These are phyloP conservation scores for Rhizopus delemar DNA, from an alignment of 371 early-diverging fungal species.

Conservation along the genomic window DNA sequence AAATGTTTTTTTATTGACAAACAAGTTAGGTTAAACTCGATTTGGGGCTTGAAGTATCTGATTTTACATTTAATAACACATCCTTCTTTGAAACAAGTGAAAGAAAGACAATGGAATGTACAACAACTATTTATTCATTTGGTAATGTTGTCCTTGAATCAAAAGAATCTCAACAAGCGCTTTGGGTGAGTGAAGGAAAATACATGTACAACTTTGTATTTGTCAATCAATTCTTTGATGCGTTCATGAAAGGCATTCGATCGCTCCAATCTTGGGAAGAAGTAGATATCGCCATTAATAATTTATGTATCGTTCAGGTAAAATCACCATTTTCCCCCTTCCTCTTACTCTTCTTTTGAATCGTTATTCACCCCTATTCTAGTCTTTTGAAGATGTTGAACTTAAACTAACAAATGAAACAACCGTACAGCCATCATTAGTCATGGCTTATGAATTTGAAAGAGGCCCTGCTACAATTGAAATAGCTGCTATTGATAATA, in stretches of 20 bases:
- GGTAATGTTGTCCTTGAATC: slow-evolving; percentile 55
- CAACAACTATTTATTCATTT: slow-evolving; percentile 58
- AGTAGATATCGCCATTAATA: slow-evolving; percentile 42
- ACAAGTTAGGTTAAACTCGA: slow-evolving; percentile 42
- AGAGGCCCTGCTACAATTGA: slow-evolving; percentile 37
- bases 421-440: slow-evolving; percentile 27
- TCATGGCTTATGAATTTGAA: slow-evolving; percentile 51
- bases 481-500: slow-evolving; percentile 16
- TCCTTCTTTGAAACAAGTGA: slow-evolving; percentile 46
- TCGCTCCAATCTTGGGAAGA: slow-evolving; percentile 41
- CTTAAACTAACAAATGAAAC: slow-evolving; percentile 7
- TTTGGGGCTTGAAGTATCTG: slow-evolving; percentile 42
- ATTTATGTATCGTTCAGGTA: slow-evolving; percentile 47
- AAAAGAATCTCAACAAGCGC: slow-evolving; percentile 45
- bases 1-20: neutral
- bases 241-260: slow-evolving; percentile 46
- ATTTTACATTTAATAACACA: slow-evolving; percentile 40
- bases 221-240: slow-evolving; percentile 56
- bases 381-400: slow-evolving; percentile 47
- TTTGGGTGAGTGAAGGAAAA: slow-evolving; percentile 31
- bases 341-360: neutral
- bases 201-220: slow-evolving; percentile 47
- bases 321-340: neutral
- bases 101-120: slow-evolving; percentile 46
- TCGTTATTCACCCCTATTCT: neutral